Evolutionary conservation across 305 asterid species (phyloP).

Genomic region (Withania somnifera): DNA sequence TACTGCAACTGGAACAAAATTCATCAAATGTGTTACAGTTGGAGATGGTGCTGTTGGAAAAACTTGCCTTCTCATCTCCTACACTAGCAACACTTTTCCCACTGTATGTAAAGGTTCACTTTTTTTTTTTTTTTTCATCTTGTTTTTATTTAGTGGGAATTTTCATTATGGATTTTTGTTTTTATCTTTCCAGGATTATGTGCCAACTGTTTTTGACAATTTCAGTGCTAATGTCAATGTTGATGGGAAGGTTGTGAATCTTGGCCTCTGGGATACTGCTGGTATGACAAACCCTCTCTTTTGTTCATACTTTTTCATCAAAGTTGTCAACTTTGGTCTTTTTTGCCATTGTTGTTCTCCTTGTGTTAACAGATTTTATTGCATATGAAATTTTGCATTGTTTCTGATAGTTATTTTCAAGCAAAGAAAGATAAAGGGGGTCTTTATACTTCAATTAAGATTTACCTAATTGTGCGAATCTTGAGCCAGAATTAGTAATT

Average conservation of each 20-base stretch:
- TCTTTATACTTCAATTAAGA: background rate
- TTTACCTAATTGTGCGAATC: background rate
- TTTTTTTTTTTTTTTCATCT: background rate
- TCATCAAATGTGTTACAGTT: slow-evolving; percentile 83
- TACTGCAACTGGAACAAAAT: slow-evolving; percentile 43
- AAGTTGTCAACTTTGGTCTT: background rate
- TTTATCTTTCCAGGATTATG: slow-evolving; percentile 46
- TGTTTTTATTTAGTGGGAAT: background rate
- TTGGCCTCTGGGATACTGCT: slow-evolving; percentile 90
- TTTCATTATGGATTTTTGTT: background rate
- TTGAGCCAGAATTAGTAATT: background rate
- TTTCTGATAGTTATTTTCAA: background rate
- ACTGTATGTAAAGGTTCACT: slow-evolving; percentile 24
- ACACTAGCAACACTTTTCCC: slow-evolving; percentile 87
- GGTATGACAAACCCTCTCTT: slow-evolving; percentile 27
- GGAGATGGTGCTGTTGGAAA: slow-evolving; percentile 94
- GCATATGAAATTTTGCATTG: background rate
- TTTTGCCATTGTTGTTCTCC: background rate
- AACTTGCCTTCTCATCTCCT: slow-evolving; percentile 74
- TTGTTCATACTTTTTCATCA: background rate
- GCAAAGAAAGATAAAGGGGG: background rate
- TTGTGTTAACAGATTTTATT: background rate
- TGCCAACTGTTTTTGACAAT: slow-evolving; percentile 81
- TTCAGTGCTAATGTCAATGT: slow-evolving; percentile 75
- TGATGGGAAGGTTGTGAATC: slow-evolving; percentile 70